phyloP scores from a whole-genome alignment of 2,329 filamentous ascomycete species.

The Xylaria polymorpha region DNA sequence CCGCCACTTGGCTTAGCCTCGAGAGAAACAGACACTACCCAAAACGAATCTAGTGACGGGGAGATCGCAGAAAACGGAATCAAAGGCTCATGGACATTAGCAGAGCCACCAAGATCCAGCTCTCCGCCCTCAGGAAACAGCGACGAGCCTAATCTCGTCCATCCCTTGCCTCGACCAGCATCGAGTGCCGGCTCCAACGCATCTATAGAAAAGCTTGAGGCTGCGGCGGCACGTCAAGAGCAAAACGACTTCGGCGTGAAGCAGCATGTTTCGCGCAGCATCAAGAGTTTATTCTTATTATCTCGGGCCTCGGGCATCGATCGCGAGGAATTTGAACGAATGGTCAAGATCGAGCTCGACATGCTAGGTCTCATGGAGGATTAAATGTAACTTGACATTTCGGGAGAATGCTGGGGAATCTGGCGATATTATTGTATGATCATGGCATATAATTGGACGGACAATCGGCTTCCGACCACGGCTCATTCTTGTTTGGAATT shows the following conservation, averaged over 20 bases:
- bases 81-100: conserved; percentile 57
- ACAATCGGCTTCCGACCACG: conserved; percentile 4
- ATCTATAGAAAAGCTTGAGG: conserved; percentile 72
- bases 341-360: conserved; percentile 78
- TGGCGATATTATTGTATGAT: conserved; percentile 21
- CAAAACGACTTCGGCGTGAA: conserved; percentile 79
- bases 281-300: conserved; percentile 80
- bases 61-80: conserved; percentile 53
- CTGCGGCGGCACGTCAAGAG: conserved; percentile 65
- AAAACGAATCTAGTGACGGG: conserved; percentile 42
- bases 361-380: conserved; percentile 76
- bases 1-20: conserved; percentile 53
- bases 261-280: conserved; percentile 80
- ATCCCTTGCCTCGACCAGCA: conserved; percentile 68
- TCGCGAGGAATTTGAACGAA: conserved; percentile 77
- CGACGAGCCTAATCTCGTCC: conserved; percentile 55
- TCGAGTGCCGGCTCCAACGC: conserved; percentile 69
- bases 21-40: conserved; percentile 41
- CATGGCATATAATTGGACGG: conserved; percentile 15
- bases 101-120: conserved; percentile 56
- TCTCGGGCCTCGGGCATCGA: conserved; percentile 78
- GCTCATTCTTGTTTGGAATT: conserved; percentile 11
- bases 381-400: conserved; percentile 27
- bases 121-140: conserved; percentile 52
- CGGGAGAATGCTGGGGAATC: not conserved